Evolutionary conservation across 169 alveolate genomes (phyloP).

Genomic region (Theileria sp.): DNA sequence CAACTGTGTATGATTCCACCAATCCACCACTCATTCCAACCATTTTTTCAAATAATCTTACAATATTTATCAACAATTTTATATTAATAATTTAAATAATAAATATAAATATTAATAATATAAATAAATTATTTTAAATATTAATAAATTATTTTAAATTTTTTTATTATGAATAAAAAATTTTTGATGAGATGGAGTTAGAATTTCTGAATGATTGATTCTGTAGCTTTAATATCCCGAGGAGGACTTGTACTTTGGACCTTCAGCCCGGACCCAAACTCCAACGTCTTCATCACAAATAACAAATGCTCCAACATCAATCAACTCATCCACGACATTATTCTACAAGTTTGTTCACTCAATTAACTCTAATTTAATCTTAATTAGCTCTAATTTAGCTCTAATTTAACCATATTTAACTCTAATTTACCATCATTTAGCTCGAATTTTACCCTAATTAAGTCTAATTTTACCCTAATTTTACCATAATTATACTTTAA

Average conservation of each 20-base stretch:
- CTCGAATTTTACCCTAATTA: too few relatives aligned
- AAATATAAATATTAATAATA: too few relatives aligned
- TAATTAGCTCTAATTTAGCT: too few relatives aligned
- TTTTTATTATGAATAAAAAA: too few relatives aligned
- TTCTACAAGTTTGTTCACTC: conserved; percentile 32
- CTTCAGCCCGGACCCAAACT: conserved; percentile 38
- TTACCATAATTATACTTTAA: too few relatives aligned
- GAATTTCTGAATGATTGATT: conserved; percentile 43
- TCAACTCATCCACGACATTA: conserved; percentile 35
- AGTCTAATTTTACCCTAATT: too few relatives aligned
- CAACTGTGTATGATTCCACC: not conserved
- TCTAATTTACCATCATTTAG: too few relatives aligned
- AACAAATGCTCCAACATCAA: conserved; percentile 18
- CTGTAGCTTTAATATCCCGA: conserved; percentile 37
- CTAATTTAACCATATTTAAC: too few relatives aligned
- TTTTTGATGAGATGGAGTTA: not conserved
- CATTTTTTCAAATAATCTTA: not conserved
- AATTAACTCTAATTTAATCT: not conserved
- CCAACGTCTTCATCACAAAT: not conserved
- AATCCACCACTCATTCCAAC: not conserved
- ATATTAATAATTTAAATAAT: too few relatives aligned
- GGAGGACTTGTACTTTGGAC: conserved; percentile 67
- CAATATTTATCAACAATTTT: not conserved
- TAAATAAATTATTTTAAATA: too few relatives aligned
- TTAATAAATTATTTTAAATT: too few relatives aligned